phyloP scores from a whole-genome alignment of 352 stramenopile genomes.

The Albugo candida region DNA sequence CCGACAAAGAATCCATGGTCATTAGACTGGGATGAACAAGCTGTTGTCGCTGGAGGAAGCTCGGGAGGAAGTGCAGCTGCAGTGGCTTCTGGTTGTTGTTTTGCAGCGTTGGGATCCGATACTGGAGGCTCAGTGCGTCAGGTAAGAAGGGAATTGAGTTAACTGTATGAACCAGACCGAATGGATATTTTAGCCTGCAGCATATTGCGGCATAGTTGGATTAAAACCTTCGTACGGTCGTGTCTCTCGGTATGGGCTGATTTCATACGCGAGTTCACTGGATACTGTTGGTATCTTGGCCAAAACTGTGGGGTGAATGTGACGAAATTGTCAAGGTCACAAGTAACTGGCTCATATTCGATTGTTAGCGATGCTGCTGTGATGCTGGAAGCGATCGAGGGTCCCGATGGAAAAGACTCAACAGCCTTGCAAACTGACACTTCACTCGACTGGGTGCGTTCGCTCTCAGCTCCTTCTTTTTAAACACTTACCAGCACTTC shows the following conservation, averaged over 20 bases:
- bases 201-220: constrained; percentile 91
- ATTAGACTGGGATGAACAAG: constrained; percentile 21
- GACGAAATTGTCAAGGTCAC: background rate
- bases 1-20: constrained; percentile 82
- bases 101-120: constrained; percentile 91
- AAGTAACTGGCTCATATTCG: too few relatives aligned
- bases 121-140: constrained; percentile 93
- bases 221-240: constrained; percentile 95
- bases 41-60: constrained; percentile 81
- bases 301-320: constrained; percentile 43
- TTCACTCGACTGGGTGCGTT: constrained; percentile 32
- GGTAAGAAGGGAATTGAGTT: constrained; percentile 9
- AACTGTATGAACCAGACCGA: background rate
- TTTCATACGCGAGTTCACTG: constrained; percentile 91
- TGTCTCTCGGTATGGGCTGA: constrained; percentile 92
- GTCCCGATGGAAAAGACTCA: constrained; percentile 62
- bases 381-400: constrained; percentile 63
- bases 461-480: background rate
- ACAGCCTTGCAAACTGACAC: constrained; percentile 40
- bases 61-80: constrained; percentile 87
- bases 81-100: constrained; percentile 80
- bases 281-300: constrained; percentile 91
- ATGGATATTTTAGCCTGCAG: constrained; percentile 45
- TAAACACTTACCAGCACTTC: background rate
- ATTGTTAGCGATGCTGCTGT: constrained; percentile 42